phyloP scores from a whole-genome alignment of 345 rosid species.

The Salix suchowensis region DNA sequence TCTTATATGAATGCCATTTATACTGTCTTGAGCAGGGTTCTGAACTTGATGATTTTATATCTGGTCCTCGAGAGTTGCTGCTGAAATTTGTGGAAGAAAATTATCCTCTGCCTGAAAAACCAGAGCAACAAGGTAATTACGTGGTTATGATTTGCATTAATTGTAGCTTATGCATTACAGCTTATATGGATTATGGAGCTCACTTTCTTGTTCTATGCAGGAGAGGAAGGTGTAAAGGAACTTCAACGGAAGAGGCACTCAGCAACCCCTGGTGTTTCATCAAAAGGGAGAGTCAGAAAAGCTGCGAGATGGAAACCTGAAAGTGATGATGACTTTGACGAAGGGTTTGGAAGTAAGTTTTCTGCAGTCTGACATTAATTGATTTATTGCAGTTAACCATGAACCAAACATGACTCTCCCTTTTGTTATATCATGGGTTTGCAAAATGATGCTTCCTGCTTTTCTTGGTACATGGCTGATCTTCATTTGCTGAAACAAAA shows the following conservation, averaged over 20 bases:
- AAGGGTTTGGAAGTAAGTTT: constrained; percentile 74
- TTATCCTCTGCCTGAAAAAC: constrained; percentile 92
- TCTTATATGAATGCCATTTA: constrained; percentile 9
- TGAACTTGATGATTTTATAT: constrained; percentile 98
- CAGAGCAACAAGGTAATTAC: constrained; percentile 61
- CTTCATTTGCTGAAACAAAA: neutral
- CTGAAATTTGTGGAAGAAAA: constrained; percentile 96
- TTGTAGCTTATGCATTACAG: neutral
- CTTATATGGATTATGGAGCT: neutral
- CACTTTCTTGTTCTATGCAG: constrained; percentile 34
- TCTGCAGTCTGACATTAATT: constrained; percentile 8
- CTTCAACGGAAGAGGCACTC: constrained; percentile 92
- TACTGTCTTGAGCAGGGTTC: constrained; percentile 50
- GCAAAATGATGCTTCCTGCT: neutral
- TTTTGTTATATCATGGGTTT: neutral
- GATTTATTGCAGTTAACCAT: neutral
- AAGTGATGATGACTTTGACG: constrained; percentile 82
- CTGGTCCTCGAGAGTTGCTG: constrained; percentile 97
- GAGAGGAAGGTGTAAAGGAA: constrained; percentile 80
- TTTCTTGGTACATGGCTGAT: neutral
- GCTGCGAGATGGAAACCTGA: constrained; percentile 81
- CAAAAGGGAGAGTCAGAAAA: constrained; percentile 93
- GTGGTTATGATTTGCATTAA: neutral
- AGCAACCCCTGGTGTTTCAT: constrained; percentile 79
- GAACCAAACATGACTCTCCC: neutral